phyloP scores from a whole-genome alignment of 1,284 basidiomycete genomes.

The Malassezia caprae region DNA sequence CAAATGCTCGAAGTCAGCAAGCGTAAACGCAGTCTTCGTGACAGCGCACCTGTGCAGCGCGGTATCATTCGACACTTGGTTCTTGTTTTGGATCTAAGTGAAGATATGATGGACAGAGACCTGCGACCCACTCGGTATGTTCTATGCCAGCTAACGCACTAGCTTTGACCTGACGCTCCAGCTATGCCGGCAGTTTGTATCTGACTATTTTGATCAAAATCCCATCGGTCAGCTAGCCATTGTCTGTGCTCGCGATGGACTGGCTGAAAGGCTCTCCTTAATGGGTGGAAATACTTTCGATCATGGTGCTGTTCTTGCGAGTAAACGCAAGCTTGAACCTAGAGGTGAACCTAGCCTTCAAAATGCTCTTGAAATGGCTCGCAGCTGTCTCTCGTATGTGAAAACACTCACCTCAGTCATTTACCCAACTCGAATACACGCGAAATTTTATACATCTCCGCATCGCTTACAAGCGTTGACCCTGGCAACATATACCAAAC shows the following conservation, averaged over 20 bases:
- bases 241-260: conserved; percentile 41
- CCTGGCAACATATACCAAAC: conserved; percentile 93
- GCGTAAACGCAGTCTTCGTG: conserved; percentile 57
- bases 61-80: conserved; percentile 93
- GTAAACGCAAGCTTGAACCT: conserved; percentile 78
- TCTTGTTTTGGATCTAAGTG: conserved; percentile 77
- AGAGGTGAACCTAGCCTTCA: conserved; percentile 87
- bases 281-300: conserved; percentile 92
- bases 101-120: conserved; percentile 87
- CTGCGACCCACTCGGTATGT: conserved; percentile 69
- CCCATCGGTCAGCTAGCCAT: conserved; percentile 69
- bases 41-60: conserved; percentile 74
- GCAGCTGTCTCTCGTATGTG: conserved; percentile 53
- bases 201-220: conserved; percentile 99
- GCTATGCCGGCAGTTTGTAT: conserved; percentile 67
- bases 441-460: conserved; percentile 85
- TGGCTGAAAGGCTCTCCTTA: conserved; percentile 39
- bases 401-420: conserved; percentile 52
- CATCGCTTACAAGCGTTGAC: conserved; percentile 89
- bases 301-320: conserved; percentile 70
- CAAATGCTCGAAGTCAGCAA: conserved; percentile 74
- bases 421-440: conserved; percentile 88
- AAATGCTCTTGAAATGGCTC: conserved; percentile 85
- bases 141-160: background rate
- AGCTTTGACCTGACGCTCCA: conserved; percentile 63